These are phyloP conservation scores for Xerocomellus intermedius DNA, from an alignment of 768 basidiomycete species.

Conservation along the genomic window DNA sequence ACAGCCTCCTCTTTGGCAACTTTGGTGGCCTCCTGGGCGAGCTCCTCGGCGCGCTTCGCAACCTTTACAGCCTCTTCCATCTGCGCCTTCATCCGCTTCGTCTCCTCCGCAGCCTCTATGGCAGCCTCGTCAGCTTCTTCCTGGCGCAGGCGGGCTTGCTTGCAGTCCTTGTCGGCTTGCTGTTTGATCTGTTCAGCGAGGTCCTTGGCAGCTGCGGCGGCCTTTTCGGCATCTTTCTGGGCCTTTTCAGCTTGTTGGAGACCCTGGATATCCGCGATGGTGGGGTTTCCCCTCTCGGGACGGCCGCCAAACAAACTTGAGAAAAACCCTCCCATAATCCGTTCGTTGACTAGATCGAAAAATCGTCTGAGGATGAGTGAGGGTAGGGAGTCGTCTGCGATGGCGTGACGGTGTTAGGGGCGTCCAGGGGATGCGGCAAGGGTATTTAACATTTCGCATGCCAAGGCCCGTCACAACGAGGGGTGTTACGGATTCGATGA, in stretches of 20 bases:
- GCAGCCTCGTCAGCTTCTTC: constrained; percentile 9
- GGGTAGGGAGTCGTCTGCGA: background rate
- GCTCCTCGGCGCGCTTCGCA: constrained; percentile 3
- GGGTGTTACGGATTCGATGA: background rate
- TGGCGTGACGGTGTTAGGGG: background rate
- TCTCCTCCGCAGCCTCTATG: constrained; percentile 1
- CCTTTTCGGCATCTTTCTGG: background rate
- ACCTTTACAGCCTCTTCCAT: constrained; percentile 9
- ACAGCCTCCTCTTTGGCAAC: constrained; percentile 19
- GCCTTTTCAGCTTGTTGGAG: constrained; percentile 13
- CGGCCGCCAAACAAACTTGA: constrained; percentile 5
- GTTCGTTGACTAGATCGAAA: background rate
- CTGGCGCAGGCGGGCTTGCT: constrained; percentile 4
- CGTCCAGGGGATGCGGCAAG: background rate
- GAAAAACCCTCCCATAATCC: constrained; percentile 9
- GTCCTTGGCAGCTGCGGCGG: constrained; percentile 5
- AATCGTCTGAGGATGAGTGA: background rate
- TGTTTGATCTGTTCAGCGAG: background rate
- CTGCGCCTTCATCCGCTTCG: constrained; percentile 5
- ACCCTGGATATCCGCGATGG: constrained; percentile 9
- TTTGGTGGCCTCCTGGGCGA: constrained; percentile 7
- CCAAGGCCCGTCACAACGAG: background rate
- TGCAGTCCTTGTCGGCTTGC: constrained; percentile 13
- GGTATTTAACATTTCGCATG: background rate
- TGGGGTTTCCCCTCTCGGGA: constrained; percentile 12